Evolutionary conservation across 352 stramenopile species (phyloP).

Genomic region (Phytophthora europaea): DNA sequence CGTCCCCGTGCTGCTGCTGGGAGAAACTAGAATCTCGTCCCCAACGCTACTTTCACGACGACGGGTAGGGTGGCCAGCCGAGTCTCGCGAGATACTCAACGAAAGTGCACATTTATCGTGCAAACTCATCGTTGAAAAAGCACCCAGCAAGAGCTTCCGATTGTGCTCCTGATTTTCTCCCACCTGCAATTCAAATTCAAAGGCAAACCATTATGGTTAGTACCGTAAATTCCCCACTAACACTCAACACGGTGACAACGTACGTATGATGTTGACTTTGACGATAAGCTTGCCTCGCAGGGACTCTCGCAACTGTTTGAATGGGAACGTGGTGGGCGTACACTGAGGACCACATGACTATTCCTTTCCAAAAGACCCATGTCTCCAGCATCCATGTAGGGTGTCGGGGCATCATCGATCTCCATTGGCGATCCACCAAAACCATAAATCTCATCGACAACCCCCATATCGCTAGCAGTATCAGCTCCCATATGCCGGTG

Average conservation of each 20-base stretch:
- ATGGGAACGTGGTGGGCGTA: conserved; percentile 30
- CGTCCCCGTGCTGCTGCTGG: conserved; percentile 38
- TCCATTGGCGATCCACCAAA: conserved; percentile 56
- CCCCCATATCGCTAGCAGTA: conserved; percentile 8
- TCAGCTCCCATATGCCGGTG: conserved; percentile 51
- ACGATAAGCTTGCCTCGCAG: conserved; percentile 27
- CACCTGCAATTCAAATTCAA: conserved; percentile 38
- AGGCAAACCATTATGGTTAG: conserved; percentile 7
- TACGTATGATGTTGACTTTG: conserved; percentile 64
- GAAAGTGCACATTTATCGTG: conserved; percentile 90
- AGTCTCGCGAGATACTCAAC: conserved; percentile 81
- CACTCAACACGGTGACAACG: conserved; percentile 20
- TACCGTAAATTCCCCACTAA: background rate
- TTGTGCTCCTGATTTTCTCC: conserved; percentile 87
- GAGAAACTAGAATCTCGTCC: conserved; percentile 50
- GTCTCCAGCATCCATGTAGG: conserved; percentile 50
- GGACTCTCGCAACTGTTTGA: conserved; percentile 46
- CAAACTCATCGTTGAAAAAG: conserved; percentile 91
- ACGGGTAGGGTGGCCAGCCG: conserved; percentile 34
- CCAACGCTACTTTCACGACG: conserved; percentile 68
- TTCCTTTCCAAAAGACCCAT: conserved; percentile 45
- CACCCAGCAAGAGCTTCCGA: conserved; percentile 82
- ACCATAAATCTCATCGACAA: conserved; percentile 34
- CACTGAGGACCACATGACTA: background rate
- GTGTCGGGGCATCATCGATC: conserved; percentile 55